Base-by-base conservation (phyloP, 306 rosid genomes). In the Cercis canadensis region DNA sequence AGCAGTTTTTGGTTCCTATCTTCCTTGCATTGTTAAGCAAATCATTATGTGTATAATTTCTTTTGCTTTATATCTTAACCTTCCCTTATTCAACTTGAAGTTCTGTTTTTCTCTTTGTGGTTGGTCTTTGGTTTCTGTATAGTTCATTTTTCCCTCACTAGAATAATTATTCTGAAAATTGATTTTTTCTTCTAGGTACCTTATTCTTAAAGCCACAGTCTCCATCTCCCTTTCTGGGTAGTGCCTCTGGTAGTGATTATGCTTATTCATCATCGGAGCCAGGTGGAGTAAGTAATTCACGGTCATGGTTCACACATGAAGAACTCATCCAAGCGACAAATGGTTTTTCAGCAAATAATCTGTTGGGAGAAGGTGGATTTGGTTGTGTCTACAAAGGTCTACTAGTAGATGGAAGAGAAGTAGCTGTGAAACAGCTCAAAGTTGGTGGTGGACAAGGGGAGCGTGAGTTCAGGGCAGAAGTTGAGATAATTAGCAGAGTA, bases 281-380 rank as follows among this genome's bases (percentile, higher is more conserved):
- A 29, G 86, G 95, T 70, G 92, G 88, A 12, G 82, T 83, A 65
- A 81, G 83, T 82, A 79, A 82, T 80, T 91, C 99, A 58, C 87
- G 80, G 67, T 73, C 95, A 55, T 82, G 88, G 81, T 94, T 94
- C 81, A 73, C 90, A 16, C 89, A 87, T 62, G 97, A 94, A 69
- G 99, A 94, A 50, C 87, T 94, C 75, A 10, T 54, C 64, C 91
- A 91, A 72, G 99, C 99, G 39, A 94, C 97, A 37, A 10, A 81
- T 68, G 92, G 97, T 14, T 94, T 91, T 81, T 87, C 96, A 0
- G 57, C 71, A 8, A 58, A 84, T 33, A 89, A 89, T 78, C 81
- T 89, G 47, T 73, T 94, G 89, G 98, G 98, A 29, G 98, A 95
- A 86, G 99, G 97, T 74, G 99, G 99, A 74, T 95, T 95, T 85